Percentiles rank a stretch among this genome's conserved stretches.
Evolutionary conservation across 2,329 filamentous ascomycete genomes (phyloP).

Genomic region (Fusarium hostae): DNA sequence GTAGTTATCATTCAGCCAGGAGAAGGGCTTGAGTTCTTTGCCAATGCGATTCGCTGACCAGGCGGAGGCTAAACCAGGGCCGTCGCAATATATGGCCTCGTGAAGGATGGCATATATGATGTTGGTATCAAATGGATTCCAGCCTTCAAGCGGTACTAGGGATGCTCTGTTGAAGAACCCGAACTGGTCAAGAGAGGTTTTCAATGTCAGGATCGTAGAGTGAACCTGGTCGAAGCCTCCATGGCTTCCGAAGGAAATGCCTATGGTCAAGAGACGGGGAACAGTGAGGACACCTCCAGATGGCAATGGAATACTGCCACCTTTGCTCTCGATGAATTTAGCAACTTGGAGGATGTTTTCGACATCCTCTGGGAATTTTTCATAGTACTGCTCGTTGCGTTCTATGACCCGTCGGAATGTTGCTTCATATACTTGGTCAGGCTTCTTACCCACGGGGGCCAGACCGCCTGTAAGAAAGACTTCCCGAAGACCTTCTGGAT

Average conservation of each 20-base stretch:
- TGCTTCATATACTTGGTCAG: slow-evolving; percentile 79
- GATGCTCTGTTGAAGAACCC: slow-evolving; percentile 80
- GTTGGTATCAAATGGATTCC: slow-evolving; percentile 76
- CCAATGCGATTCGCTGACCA: slow-evolving; percentile 81
- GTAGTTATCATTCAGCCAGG: slow-evolving; percentile 59
- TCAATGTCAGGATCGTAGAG: slow-evolving; percentile 75
- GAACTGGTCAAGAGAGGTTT: slow-evolving; percentile 78
- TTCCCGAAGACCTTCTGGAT: slow-evolving; percentile 81
- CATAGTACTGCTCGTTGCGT: slow-evolving; percentile 83
- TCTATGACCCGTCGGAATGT: slow-evolving; percentile 76
- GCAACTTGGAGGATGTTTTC: slow-evolving; percentile 74
- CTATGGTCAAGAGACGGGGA: slow-evolving; percentile 79
- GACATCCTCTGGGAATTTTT: slow-evolving; percentile 85
- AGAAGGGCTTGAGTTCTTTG: slow-evolving; percentile 57
- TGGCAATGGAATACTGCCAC: slow-evolving; percentile 69
- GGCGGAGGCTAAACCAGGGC: slow-evolving; percentile 68
- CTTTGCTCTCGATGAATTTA: slow-evolving; percentile 69
- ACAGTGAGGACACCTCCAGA: slow-evolving; percentile 79
- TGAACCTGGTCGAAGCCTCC: slow-evolving; percentile 82
- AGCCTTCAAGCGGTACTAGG: slow-evolving; percentile 73
- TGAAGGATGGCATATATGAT: slow-evolving; percentile 89
- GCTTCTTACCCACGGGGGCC: slow-evolving; percentile 75
- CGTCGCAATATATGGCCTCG: slow-evolving; percentile 86
- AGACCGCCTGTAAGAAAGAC: slow-evolving; percentile 87
- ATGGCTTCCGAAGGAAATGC: slow-evolving; percentile 81